These are phyloP conservation scores for Neurospora crassa DNA, from an alignment of 2,329 filamentous ascomycete species.

Conservation along the genomic window DNA sequence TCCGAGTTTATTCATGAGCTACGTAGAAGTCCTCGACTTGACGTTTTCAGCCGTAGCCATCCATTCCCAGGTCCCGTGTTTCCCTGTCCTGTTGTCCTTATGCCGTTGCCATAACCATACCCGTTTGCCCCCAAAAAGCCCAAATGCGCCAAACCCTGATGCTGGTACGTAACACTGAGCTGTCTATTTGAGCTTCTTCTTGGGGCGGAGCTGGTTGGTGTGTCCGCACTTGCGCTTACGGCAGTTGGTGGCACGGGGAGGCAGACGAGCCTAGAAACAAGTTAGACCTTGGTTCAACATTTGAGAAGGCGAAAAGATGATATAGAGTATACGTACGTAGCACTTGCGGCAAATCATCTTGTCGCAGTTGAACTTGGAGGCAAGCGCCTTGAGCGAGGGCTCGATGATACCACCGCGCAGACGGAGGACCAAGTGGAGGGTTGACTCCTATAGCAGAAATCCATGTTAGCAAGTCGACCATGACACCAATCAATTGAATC, in stretches of 20 bases:
- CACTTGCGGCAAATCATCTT: constrained; percentile 99
- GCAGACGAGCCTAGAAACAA: constrained; percentile 59
- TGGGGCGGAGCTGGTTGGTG: constrained; percentile 99
- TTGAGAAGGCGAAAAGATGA: background rate
- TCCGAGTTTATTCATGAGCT: background rate
- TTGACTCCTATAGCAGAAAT: constrained; percentile 63
- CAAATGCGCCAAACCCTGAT: constrained; percentile 28
- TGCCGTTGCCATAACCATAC: constrained; percentile 13
- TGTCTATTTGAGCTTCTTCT: constrained; percentile 99
- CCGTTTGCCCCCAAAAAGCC: constrained; percentile 20
- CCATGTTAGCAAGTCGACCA: background rate
- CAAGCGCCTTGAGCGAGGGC: constrained; percentile 95
- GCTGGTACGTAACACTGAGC: constrained; percentile 21
- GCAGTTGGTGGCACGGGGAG: constrained; percentile 99
- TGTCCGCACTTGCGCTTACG: constrained; percentile 99
- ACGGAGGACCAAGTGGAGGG: constrained; percentile 95
- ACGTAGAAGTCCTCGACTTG: background rate
- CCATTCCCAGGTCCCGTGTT: background rate
- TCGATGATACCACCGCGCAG: constrained; percentile 99
- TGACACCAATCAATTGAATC: constrained; percentile 6
- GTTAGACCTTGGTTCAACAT: constrained; percentile 1
- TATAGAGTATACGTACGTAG: constrained; percentile 61
- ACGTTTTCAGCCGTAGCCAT: background rate
- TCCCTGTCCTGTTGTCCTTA: background rate
- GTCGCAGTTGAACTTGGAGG: constrained; percentile 99